Conservation (phyloP, 768 basidiomycete species). For the Xerocomellus intermedius region DNA sequence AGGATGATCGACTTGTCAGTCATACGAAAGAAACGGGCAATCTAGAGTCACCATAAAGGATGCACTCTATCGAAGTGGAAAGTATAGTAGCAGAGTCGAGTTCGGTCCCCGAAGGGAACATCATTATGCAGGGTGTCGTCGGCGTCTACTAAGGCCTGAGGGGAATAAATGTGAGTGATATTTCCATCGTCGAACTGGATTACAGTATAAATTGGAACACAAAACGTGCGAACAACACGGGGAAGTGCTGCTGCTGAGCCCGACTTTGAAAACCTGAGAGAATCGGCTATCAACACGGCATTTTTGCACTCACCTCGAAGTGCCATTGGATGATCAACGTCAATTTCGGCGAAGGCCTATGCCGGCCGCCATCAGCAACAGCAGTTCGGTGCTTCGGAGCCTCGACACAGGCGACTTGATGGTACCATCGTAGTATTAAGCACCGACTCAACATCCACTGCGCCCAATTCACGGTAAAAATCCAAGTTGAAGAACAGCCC, state of each 20-base stretch:
- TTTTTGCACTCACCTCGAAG: background rate
- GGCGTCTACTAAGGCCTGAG: background rate
- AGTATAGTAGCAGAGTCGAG: slow-evolving; percentile 17
- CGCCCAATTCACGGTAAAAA: background rate
- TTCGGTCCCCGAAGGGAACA: slow-evolving; percentile 2
- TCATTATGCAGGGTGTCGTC: background rate
- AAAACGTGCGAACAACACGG: background rate
- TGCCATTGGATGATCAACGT: background rate
- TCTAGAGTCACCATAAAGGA: slow-evolving; percentile 22
- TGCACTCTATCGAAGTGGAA: slow-evolving; percentile 16
- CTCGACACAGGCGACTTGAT: slow-evolving; percentile 8
- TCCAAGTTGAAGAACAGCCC: background rate
- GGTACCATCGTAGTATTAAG: background rate
- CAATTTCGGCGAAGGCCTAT: background rate
- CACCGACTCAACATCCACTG: background rate
- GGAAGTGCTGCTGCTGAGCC: background rate
- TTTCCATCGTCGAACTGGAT: background rate
- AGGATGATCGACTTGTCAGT: slow-evolving; percentile 1
- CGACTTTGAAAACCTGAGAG: background rate
- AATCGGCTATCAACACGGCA: background rate
- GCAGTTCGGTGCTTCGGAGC: background rate
- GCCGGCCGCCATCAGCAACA: background rate
- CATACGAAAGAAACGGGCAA: background rate
- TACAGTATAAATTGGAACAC: background rate
- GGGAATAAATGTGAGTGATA: background rate